A percentile compares a stretch with the other conserved stretches of the same genome.
These are phyloP conservation scores for Penicillium brevicompactum DNA, from an alignment of 2,329 filamentous ascomycete genomes.

Conservation along the genomic window DNA sequence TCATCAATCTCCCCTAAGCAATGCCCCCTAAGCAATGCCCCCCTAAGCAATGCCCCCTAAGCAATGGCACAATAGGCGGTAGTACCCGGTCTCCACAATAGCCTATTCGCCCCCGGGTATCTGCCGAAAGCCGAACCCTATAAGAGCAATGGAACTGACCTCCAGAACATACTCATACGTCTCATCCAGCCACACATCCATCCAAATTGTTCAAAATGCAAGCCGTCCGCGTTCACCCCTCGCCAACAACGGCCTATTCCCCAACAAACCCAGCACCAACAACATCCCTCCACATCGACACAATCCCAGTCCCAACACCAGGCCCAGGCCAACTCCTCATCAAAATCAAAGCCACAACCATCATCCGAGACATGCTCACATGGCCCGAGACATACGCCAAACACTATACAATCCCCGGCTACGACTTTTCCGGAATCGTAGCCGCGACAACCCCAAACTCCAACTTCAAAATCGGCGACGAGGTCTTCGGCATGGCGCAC, in stretches of 20 bases:
- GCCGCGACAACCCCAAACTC: background rate
- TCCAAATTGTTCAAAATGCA: slow-evolving; percentile 14
- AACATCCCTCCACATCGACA: slow-evolving; percentile 22
- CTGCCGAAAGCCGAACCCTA: too few species aligned
- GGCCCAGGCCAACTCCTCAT: slow-evolving; percentile 22
- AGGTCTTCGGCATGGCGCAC: slow-evolving; percentile 31
- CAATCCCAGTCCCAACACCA: slow-evolving; percentile 23
- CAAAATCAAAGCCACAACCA: slow-evolving; percentile 25
- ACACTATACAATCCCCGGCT: slow-evolving; percentile 20
- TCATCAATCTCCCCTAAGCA: too few species aligned
- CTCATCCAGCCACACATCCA: too few species aligned
- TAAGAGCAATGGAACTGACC: too few species aligned
- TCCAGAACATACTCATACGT: too few species aligned
- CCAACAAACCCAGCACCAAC: slow-evolving; percentile 31
- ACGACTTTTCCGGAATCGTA: slow-evolving; percentile 27
- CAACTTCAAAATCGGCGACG: slow-evolving; percentile 28
- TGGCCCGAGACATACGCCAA: slow-evolving; percentile 33
- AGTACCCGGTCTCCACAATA: too few species aligned
- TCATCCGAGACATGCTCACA: slow-evolving; percentile 26
- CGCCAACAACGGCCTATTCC: slow-evolving; percentile 16
- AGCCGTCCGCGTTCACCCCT: slow-evolving; percentile 26
- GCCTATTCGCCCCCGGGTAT: too few species aligned
- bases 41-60: too few species aligned
- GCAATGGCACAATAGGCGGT: too few species aligned
- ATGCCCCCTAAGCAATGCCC: too few species aligned